These are phyloP conservation scores for Ogataea pilisensis DNA, from an alignment of 805 yeast genomes.

Conservation along the genomic window DNA sequence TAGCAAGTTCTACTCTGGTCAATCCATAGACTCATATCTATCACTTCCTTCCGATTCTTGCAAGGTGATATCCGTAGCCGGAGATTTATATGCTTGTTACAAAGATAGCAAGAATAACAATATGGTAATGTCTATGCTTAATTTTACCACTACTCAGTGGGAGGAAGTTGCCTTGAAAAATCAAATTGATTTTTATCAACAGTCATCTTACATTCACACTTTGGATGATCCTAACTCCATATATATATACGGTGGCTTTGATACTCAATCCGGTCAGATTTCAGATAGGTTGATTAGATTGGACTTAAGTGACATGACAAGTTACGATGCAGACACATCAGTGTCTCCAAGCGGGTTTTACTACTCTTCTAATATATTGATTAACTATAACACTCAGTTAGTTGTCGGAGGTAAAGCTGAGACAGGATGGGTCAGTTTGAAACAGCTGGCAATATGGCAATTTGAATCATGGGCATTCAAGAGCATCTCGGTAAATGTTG, in stretches of 20 bases:
- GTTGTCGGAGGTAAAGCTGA: constrained; percentile 64
- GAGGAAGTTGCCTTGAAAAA: constrained; percentile 10
- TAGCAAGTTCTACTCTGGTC: constrained; percentile 20
- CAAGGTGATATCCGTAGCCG: constrained; percentile 16
- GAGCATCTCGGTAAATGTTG: constrained; percentile 29
- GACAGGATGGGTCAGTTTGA: constrained; percentile 67
- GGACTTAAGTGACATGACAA: constrained; percentile 31
- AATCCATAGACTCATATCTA: constrained; percentile 9
- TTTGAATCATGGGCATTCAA: constrained; percentile 65
- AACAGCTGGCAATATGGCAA: constrained; percentile 72
- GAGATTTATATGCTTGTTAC: constrained; percentile 24
- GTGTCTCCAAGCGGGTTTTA: constrained; percentile 54
- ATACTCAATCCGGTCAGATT: constrained; percentile 21
- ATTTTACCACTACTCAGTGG: constrained; percentile 23
- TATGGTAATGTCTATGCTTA: constrained; percentile 11
- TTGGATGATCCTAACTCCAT: constrained; percentile 35
- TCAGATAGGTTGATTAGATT: constrained; percentile 43
- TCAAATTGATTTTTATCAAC: constrained; percentile 19
- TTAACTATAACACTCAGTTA: constrained; percentile 43
- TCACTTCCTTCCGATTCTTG: constrained; percentile 21
- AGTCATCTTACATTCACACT: constrained; percentile 41
- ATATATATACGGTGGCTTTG: constrained; percentile 54
- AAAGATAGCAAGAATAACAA: constrained; percentile 1
- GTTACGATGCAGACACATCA: constrained; percentile 41
- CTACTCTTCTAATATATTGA: constrained; percentile 43